These are phyloP conservation scores for Mortierella sp. DNA, from an alignment of 371 early-diverging fungal species.

Conservation along the genomic window DNA sequence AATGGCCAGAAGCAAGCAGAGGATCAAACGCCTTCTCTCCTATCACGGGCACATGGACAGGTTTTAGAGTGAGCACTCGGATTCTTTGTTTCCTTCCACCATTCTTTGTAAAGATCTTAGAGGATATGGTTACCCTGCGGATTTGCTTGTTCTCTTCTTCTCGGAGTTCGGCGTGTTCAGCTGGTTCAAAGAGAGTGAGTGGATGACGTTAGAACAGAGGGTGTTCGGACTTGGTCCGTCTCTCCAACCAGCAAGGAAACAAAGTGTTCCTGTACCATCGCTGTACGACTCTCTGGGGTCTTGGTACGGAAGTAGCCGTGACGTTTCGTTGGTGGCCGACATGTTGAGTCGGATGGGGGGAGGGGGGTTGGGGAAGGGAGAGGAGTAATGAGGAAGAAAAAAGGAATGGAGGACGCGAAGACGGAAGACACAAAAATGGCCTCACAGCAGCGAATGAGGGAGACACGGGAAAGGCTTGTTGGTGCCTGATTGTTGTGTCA, in stretches of 20 bases:
- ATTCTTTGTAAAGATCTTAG: not conserved
- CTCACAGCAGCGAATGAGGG: no score
- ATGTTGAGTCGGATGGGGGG: not conserved
- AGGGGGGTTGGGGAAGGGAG: not conserved
- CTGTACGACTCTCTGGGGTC: conserved; percentile 33
- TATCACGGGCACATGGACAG: not conserved
- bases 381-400: not conserved
- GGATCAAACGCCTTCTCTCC: conserved; percentile 39
- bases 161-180: conserved; percentile 25
- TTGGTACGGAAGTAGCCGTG: conserved; percentile 32
- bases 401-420: no score
- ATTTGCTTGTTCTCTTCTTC: conserved; percentile 47
- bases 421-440: no score
- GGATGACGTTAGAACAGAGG: not conserved
- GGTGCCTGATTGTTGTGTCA: no score
- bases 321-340: conserved; percentile 19
- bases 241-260: no score
- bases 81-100: no score
- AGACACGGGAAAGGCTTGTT: no score
- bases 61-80: not conserved
- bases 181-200: not conserved
- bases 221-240: no score
- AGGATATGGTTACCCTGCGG: conserved; percentile 19
- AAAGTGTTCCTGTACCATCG: conserved; percentile 12
- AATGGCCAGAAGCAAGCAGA: conserved; percentile 36